Base-by-base conservation (phyloP, 768 basidiomycete genomes). In the Kwoniella sp. region DNA sequence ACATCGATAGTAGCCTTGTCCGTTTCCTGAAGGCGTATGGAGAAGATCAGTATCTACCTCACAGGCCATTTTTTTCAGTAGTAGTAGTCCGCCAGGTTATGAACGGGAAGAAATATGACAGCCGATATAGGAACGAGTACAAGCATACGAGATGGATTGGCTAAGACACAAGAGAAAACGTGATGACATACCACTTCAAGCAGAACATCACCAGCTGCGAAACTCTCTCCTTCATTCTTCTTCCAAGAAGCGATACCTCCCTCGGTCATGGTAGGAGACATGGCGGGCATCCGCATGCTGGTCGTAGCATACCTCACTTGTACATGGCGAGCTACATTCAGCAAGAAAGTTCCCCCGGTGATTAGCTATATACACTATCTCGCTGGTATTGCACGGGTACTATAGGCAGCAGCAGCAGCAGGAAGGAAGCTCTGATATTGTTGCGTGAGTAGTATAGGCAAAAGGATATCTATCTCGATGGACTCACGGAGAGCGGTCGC, bases 261-360 rank as follows among this genome's bases (percentile, higher is more conserved):
- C 80, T 96, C 93, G 0, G 90, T 92, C 90, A 97, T 93, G 13
- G 92, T 95, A 15, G 92, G 93, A 2, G 90, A 93, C 92, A 97
- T 95, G 63, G 94, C 94, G 4, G 94, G 94, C 92, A 97, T 95
- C 70, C 86, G 82, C 63, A 95, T 85, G 66, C 87, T 85, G 52
- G 90, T 87, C 55, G 91, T 84, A 30, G 88, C 91, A 59, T 71
- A 66, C 17, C 77, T 67, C 40, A 72, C 64, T 55, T 60, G 55
- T 13, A 25, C 36, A 44, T 44, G 40, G 40, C 40, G 40, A 44
- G 40, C 40, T 44, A 19, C 17, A 44, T 9, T 50, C 22, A 27
- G 40, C 40, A 10, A 19, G 40, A 13, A 33, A 13, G 33, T 33
- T 33, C 33, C n/a, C n/a, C n/a, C n/a, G n/a, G n/a, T n/a, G n/a